A percentile compares a stretch with the other conserved stretches of the same genome.
phyloP scores from a whole-genome alignment of 495 filamentous ascomycete species.

The Aspergillus nidulans region DNA sequence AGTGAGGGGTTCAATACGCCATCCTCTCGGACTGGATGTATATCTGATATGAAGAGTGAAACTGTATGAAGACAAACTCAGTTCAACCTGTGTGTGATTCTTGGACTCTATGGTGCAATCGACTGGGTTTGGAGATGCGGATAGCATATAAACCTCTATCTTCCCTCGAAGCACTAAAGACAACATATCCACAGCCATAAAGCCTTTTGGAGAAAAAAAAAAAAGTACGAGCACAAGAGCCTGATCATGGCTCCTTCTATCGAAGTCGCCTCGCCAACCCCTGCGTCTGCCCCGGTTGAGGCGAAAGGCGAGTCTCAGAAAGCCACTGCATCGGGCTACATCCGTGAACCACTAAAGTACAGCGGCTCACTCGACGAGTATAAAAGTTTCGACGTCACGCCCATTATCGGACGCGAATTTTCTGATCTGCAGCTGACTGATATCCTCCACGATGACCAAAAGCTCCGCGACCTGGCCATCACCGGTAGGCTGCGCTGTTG shows the following conservation, averaged over 20 bases:
- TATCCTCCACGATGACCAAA: not conserved
- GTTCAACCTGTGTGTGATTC: not conserved
- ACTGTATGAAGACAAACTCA: too few relatives aligned
- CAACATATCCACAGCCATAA: too few relatives aligned
- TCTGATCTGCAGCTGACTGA: not conserved
- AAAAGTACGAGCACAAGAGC: too few relatives aligned
- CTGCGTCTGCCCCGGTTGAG: not conserved
- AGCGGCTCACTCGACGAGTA: constrained; percentile 36
- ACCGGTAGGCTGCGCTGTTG: too few relatives aligned
- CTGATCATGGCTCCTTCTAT: constrained; percentile 3
- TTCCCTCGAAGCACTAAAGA: too few relatives aligned
- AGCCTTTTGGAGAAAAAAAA: too few relatives aligned
- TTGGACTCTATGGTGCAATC: not conserved
- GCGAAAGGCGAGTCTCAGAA: not conserved
- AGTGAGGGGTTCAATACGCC: constrained; percentile 1
- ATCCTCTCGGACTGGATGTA: not conserved
- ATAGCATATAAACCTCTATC: not conserved
- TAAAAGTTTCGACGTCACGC: constrained; percentile 20
- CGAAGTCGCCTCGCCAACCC: not conserved
- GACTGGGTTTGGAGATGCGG: not conserved
- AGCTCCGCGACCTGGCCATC: constrained; percentile 5
- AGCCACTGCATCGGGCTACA: not conserved
- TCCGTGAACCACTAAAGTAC: constrained; percentile 17
- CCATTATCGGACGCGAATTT: constrained; percentile 55
- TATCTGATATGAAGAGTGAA: not conserved